A percentile compares a stretch with the other conserved stretches of the same genome.
These are phyloP conservation scores for Fusarium irregulare DNA, from an alignment of 2,329 filamentous ascomycete species.

Conservation along the genomic window DNA sequence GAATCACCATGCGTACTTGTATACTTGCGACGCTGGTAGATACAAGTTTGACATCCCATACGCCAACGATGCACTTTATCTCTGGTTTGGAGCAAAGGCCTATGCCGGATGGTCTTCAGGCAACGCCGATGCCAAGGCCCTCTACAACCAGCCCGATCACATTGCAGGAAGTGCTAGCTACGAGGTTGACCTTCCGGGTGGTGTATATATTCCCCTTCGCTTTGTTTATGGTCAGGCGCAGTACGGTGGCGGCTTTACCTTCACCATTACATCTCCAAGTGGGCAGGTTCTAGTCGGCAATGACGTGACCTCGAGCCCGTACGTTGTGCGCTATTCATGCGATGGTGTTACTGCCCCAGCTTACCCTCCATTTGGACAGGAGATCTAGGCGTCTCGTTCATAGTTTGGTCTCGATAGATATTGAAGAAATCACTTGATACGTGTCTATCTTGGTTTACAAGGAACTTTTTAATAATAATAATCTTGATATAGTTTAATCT, in stretches of 20 bases:
- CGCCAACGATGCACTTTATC: conserved; percentile 2
- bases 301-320: not conserved
- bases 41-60: conserved; percentile 16
- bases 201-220: not conserved
- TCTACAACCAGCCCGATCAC: conserved; percentile 7
- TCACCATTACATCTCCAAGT: not conserved
- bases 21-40: conserved; percentile 1
- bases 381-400: not conserved
- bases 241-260: not conserved
- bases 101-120: not conserved
- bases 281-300: not conserved
- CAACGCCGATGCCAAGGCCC: conserved; percentile 1
- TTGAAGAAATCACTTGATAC: not conserved
- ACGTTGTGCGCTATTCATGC: not conserved
- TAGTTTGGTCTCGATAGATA: not conserved
- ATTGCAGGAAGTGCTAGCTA: not conserved
- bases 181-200: accelerated
- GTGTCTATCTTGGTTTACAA: not conserved
- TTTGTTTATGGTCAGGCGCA: conserved; percentile 9
- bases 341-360: accelerated
- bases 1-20: conserved; percentile 7
- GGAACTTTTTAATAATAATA: not conserved
- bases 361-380: not conserved
- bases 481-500: accelerated
- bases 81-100: not conserved